These are phyloP conservation scores for Discostella pseudostelligera DNA, from an alignment of 108 stramenopile genomes.

Conservation along the genomic window DNA sequence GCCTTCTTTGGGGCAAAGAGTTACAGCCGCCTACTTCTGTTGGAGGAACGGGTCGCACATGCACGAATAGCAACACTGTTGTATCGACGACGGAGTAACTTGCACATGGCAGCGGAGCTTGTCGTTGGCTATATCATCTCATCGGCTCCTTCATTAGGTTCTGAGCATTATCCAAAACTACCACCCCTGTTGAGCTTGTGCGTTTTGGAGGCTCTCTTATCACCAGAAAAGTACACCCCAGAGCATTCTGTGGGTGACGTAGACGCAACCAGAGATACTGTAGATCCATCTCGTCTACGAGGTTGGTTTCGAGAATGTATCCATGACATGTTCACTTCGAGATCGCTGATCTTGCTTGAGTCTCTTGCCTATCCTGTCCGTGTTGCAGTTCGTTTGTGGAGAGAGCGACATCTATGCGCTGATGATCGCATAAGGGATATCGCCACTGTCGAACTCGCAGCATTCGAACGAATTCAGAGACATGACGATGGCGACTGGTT, in stretches of 20 bases:
- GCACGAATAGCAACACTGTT: constrained; percentile 52
- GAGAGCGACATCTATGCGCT: constrained; percentile 34
- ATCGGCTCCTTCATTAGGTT: constrained; percentile 46
- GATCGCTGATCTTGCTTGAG: constrained; percentile 7
- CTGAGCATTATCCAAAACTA: constrained; percentile 59
- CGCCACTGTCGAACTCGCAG: constrained; percentile 50
- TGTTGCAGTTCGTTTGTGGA: constrained; percentile 50
- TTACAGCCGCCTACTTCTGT: constrained; percentile 45
- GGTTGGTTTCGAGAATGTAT: constrained; percentile 35
- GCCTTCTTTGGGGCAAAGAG: constrained; percentile 44
- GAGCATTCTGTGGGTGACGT: background rate
- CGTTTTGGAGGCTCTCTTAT: constrained; percentile 65
- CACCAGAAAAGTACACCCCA: constrained; percentile 31
- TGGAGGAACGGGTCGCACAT: constrained; percentile 61
- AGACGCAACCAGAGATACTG: constrained; percentile 3
- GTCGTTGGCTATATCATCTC: constrained; percentile 59
- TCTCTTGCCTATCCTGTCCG: constrained; percentile 35
- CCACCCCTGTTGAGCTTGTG: constrained; percentile 73
- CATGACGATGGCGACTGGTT: constrained; percentile 38
- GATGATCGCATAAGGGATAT: constrained; percentile 71
- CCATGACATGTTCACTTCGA: constrained; percentile 2
- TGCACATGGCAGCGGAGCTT: constrained; percentile 42
- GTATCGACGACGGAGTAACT: constrained; percentile 42
- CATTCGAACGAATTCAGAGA: constrained; percentile 40
- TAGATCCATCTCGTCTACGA: constrained; percentile 1